Conservation (phyloP, 495 filamentous ascomycete genomes). For the Tuber umbilicatum region DNA sequence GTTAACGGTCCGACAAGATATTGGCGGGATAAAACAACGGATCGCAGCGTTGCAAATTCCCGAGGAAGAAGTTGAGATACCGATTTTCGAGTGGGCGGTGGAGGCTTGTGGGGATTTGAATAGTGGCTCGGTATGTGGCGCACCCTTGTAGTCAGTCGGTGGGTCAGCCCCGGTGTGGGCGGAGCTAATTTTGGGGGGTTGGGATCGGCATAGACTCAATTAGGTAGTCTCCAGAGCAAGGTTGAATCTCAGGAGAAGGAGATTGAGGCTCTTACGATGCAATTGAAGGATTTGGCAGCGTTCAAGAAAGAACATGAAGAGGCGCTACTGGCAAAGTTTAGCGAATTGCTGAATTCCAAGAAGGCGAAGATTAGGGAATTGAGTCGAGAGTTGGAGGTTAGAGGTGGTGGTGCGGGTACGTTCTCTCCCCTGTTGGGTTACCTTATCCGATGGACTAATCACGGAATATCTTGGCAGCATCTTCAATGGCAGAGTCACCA, state of each 20-base stretch:
- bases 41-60: constrained; percentile 35
- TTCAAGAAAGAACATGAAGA: constrained; percentile 48
- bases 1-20: constrained; percentile 35
- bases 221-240: constrained; percentile 20
- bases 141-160: no score
- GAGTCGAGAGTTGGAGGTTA: constrained; percentile 17
- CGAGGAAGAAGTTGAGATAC: constrained; percentile 34
- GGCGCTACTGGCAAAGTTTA: constrained; percentile 40
- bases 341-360: constrained; percentile 36
- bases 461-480: background rate
- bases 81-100: constrained; percentile 37
- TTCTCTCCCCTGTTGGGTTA: no score
- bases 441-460: background rate
- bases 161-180: background rate
- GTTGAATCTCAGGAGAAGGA: constrained; percentile 40
- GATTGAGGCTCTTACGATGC: constrained; percentile 46
- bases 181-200: background rate
- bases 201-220: background rate
- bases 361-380: constrained; percentile 38
- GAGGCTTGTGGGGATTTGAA: constrained; percentile 31
- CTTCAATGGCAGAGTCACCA: background rate
- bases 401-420: background rate
- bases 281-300: constrained; percentile 48
- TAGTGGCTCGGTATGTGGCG: constrained; percentile 10
- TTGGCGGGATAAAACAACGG: constrained; percentile 39